Evolutionary conservation across 2,329 filamentous ascomycete genomes (phyloP), one percentile per base, ranked within the genome.

Genomic region (Penicillium sp.): DNA sequence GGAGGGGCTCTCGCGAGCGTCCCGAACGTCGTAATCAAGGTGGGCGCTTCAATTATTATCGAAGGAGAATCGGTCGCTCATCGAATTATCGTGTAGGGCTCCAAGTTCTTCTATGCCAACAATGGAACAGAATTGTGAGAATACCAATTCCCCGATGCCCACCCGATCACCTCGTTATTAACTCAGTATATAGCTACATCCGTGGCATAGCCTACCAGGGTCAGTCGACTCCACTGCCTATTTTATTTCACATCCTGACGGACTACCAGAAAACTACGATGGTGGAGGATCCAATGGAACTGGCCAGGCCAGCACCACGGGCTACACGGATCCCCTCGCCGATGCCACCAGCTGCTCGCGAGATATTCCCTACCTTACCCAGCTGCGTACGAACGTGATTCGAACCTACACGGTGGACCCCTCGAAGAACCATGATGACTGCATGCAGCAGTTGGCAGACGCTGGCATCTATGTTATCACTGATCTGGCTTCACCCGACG

Each of bases 381-480:
- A 92, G 77, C 85, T 97, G 64, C 84, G 87, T 65, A 97, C 93
- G 79, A 99, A 99, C 82, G 88, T 89, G 70, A 94, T 99, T 78
- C 93, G 95, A 79, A 93, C 95, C 59, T 99, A 99, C 78, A 93
- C 94, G 71, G 87, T 98, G 71, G 86, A 98, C 81, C 91, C 94
- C 26, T 86, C 83, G 14, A 78, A 84, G 69, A 84, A 96, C 80
- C 95, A 99, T 81, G 83, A 84, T 57, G 84, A 83, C 53, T 98
- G 95, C 82, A 97, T 99, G 93, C 82, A 84, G 68, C 77, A 92
- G 67, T 86, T 99, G 54, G 84, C 90, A 58, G 87, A 90, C 61
- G 91, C 90, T 58, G 94, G 93, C 73, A 98, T 99, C 82, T 99
- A 98, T 78, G 89, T 99, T 72, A 86, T 99, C 71, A 90, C 93